phyloP scores from a whole-genome alignment of 495 filamentous ascomycete genomes.

The Hypoxylon crocopeplum region DNA sequence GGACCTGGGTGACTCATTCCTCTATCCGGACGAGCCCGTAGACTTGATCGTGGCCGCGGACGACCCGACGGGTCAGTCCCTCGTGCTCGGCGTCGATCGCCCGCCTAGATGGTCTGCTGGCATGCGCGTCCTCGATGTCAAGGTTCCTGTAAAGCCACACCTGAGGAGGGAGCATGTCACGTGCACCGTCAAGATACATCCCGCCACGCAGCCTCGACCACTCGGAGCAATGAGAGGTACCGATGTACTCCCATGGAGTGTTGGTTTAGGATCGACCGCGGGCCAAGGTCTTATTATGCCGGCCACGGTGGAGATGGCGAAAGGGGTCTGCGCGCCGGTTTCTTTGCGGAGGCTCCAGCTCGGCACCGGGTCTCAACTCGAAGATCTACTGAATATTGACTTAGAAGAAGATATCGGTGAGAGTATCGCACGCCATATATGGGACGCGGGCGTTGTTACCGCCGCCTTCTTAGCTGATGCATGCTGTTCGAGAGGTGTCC shows the following conservation, averaged over 20 bases:
- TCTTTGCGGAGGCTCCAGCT: slow-evolving; percentile 48
- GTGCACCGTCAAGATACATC: slow-evolving; percentile 47
- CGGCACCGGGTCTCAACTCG: slow-evolving; percentile 22
- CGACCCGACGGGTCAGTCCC: slow-evolving; percentile 57
- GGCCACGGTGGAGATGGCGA: slow-evolving; percentile 44
- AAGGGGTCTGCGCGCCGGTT: slow-evolving; percentile 34
- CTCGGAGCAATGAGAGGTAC: slow-evolving; percentile 39
- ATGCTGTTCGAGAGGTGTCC: slow-evolving; percentile 11
- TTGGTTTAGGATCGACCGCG: slow-evolving; percentile 4
- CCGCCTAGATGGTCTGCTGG: slow-evolving; percentile 45
- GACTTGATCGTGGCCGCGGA: slow-evolving; percentile 57
- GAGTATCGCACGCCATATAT: slow-evolving; percentile 93
- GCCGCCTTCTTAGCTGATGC: slow-evolving; percentile 47
- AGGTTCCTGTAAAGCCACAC: slow-evolving; percentile 38
- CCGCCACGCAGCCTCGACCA: slow-evolving; percentile 30
- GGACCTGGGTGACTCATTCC: slow-evolving; percentile 87
- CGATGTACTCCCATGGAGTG: slow-evolving; percentile 39
- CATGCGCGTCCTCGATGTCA: slow-evolving; percentile 52
- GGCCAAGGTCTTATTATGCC: slow-evolving; percentile 46
- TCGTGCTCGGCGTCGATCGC: not conserved
- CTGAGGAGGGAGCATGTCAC: slow-evolving; percentile 28
- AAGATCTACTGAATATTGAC: slow-evolving; percentile 21
- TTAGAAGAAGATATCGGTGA: slow-evolving; percentile 94
- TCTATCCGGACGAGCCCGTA: slow-evolving; percentile 68
- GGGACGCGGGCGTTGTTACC: slow-evolving; percentile 65